Evolutionary conservation across 441 rosid genomes (phyloP).

Genomic region (Omphalea diandra): DNA sequence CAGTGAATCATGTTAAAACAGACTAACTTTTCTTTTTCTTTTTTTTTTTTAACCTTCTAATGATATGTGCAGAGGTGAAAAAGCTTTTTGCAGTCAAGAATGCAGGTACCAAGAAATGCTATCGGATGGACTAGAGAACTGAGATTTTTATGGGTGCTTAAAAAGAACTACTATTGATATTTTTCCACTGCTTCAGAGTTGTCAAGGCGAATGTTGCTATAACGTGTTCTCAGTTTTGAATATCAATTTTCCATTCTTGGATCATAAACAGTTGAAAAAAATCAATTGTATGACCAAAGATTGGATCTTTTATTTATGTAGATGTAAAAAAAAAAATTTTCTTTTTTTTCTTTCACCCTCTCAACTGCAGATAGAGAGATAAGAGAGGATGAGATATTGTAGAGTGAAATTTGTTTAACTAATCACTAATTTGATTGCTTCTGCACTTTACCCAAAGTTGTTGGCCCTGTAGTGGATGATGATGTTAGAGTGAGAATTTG

Average conservation of each 20-base stretch:
- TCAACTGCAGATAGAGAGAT: conserved; percentile 35
- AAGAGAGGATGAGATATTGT: conserved; percentile 37
- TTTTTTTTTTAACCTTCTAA: neutral
- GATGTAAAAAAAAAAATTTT: too few relatives aligned
- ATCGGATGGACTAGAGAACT: conserved; percentile 50
- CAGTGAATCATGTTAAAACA: too few relatives aligned
- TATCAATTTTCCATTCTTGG: conserved; percentile 13
- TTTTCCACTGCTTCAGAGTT: neutral
- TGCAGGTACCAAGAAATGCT: conserved; percentile 81
- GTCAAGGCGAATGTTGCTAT: neutral
- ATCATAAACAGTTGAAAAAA: neutral
- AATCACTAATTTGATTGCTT: conserved; percentile 10
- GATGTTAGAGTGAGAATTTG: conserved; percentile 33
- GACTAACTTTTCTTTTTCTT: too few relatives aligned
- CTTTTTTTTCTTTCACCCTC: conserved; percentile 16
- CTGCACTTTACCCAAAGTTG: conserved; percentile 6
- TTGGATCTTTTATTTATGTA: neutral
- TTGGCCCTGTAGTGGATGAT: conserved; percentile 19
- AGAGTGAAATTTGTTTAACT: conserved; percentile 24
- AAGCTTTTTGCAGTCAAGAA: conserved; percentile 77
- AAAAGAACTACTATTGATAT: neutral
- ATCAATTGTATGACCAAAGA: conserved; percentile 11
- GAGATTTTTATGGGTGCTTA: conserved; percentile 15
- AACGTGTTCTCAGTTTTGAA: neutral
- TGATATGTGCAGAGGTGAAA: conserved; percentile 77